Percentiles rank a stretch among this genome's conserved stretches.
phyloP scores from a whole-genome alignment of 2,329 filamentous ascomycete genomes.

The Iodosphaeria phyllophila region DNA sequence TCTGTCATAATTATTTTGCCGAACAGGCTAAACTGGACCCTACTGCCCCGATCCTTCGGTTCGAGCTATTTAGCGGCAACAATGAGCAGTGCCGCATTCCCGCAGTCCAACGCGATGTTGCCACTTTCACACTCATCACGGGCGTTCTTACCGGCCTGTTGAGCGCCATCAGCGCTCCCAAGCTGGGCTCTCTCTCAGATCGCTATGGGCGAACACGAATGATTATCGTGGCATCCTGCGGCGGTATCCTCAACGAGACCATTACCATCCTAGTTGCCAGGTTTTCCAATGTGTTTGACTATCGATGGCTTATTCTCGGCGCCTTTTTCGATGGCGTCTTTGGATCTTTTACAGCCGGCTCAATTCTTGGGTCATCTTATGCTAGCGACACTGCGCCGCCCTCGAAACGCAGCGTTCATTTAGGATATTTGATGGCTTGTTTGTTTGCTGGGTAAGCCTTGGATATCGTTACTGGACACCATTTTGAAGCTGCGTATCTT shows the following conservation, averaged over 20 bases:
- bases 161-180: conserved; percentile 66
- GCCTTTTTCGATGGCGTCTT: conserved; percentile 64
- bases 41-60: conserved; percentile 37
- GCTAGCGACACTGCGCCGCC: conserved; percentile 75
- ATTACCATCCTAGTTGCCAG: conserved; percentile 63
- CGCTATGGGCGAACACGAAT: conserved; percentile 63
- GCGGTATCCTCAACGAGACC: conserved; percentile 56
- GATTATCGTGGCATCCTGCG: conserved; percentile 53
- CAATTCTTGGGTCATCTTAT: conserved; percentile 65
- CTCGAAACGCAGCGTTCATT: conserved; percentile 59
- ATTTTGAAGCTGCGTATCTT: too few species aligned
- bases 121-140: conserved; percentile 60
- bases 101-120: conserved; percentile 58
- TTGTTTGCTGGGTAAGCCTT: conserved; percentile 80
- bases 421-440: conserved; percentile 80
- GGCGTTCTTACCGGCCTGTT: conserved; percentile 58
- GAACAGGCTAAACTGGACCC: conserved; percentile 43
- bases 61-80: conserved; percentile 46
- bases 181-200: conserved; percentile 72
- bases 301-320: conserved; percentile 64
- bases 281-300: conserved; percentile 52
- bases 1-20: conserved; percentile 69
- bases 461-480: too few species aligned
- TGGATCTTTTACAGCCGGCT: conserved; percentile 75
- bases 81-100: conserved; percentile 68